Conservation (phyloP, 768 basidiomycete species). For the Pleurotus tuoliensis region DNA sequence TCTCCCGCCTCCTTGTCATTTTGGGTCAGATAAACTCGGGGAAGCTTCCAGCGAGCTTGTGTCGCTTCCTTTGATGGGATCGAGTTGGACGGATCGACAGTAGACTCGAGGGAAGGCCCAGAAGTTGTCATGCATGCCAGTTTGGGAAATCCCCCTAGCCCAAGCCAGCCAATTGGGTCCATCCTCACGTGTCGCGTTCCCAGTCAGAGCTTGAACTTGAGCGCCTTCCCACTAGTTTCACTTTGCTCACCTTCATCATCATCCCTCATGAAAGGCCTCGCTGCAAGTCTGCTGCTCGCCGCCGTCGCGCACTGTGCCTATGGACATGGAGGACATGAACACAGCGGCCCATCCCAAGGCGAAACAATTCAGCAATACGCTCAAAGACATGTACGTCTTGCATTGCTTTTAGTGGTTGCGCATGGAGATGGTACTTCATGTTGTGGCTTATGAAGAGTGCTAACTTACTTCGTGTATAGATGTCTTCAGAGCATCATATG, state of each 20-base stretch:
- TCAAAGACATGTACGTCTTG: conserved; percentile 76
- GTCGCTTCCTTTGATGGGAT: too few relatives aligned
- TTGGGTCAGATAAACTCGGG: too few relatives aligned
- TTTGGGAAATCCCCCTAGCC: too few relatives aligned
- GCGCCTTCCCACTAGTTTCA: too few relatives aligned
- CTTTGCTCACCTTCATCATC: background rate
- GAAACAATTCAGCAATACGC: conserved; percentile 84
- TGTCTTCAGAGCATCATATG: conserved; percentile 90
- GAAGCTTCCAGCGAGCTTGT: too few relatives aligned
- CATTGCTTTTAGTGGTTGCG: conserved; percentile 7
- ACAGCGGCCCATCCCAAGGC: conserved; percentile 42
- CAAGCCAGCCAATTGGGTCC: background rate
- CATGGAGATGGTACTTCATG: conserved; percentile 8
- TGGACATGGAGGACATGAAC: conserved; percentile 61
- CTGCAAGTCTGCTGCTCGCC: conserved; percentile 32
- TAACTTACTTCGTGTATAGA: conserved; percentile 41
- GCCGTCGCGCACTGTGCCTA: conserved; percentile 26
- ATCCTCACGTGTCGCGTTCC: background rate
- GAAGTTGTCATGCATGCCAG: background rate
- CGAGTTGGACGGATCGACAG: too few relatives aligned
- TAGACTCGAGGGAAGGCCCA: too few relatives aligned
- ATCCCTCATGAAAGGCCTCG: conserved; percentile 43
- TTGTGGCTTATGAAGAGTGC: background rate
- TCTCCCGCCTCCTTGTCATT: too few relatives aligned
- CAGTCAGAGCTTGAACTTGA: too few relatives aligned